A percentile compares a stretch with the other conserved stretches of the same genome.
These are phyloP conservation scores for Fragilaria radians DNA, from an alignment of 108 stramenopile genomes.

Conservation along the genomic window DNA sequence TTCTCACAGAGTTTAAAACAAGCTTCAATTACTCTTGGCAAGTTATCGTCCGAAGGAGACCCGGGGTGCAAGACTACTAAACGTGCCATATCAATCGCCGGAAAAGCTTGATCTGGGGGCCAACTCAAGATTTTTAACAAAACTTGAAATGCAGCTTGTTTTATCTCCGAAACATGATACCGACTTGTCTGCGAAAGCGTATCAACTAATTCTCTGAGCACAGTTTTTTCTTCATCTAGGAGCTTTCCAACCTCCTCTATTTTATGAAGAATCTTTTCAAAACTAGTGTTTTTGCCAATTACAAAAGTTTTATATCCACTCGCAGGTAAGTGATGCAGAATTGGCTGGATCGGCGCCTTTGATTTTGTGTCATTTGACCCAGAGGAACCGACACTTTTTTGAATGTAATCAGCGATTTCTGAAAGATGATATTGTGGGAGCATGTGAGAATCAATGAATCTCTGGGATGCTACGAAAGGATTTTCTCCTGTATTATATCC, in stretches of 20 bases:
- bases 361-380: constrained; percentile 23
- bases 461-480: constrained; percentile 91
- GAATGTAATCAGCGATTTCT: constrained; percentile 91
- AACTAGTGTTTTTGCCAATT: constrained; percentile 39
- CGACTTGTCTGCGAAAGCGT: constrained; percentile 65
- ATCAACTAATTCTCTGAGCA: constrained; percentile 22
- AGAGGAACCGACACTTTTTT: constrained; percentile 65
- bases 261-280: constrained; percentile 69
- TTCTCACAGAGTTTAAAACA: constrained; percentile 11
- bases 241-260: constrained; percentile 53
- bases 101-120: constrained; percentile 49
- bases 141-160: constrained; percentile 31
- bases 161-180: constrained; percentile 67
- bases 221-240: constrained; percentile 22
- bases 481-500: constrained; percentile 98
- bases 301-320: constrained; percentile 67
- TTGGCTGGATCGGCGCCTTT: constrained; percentile 6
- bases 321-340: constrained; percentile 62
- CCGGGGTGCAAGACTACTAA: constrained; percentile 66
- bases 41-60: constrained; percentile 12
- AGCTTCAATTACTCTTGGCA: neutral
- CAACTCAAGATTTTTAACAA: constrained; percentile 47
- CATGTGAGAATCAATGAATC: constrained; percentile 90
- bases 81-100: constrained; percentile 76
- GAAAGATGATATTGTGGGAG: constrained; percentile 83